Evolutionary conservation across 306 rosid species (phyloP), one percentile per base, ranked within the genome.

Genomic region (Gleditsia sinensis): DNA sequence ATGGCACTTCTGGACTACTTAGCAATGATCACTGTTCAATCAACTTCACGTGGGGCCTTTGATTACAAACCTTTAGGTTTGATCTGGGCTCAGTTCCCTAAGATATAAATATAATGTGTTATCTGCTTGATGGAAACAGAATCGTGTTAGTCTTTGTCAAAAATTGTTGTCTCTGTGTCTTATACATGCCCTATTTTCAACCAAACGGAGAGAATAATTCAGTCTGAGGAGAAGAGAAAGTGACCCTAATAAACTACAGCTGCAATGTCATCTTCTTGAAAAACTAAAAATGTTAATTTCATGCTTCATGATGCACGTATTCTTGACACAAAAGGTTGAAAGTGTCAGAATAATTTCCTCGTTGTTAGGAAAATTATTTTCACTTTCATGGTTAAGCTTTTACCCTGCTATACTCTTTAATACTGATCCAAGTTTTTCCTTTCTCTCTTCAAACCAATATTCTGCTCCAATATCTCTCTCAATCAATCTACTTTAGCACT

Each of bases 11-110:
- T 94, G 67, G 99, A 94, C 73, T 95, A 92, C 86, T 9, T 90
- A 60, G 96, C 92, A 58, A 94, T 94, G 99, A 94, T 94, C 71
- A 94, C 99, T 13, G 97, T 92, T 55, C 96, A 94, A 56, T 83
- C 95, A 6, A 54, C 88, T 69, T 72, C 88, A 53, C 95, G 96
- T 16, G 93, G 99, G 39, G 84, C 86, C 85, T 94, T 94, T 49
- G 99, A 92, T 77, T 94, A 97, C 92, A 92, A 94, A 79, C 99
- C 99, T 25, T 91, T 94, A 21, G 97, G 96, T 83, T 77, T 94
- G 84, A 94, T 94, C 57, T 94, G 99, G 99, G 93, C 97, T 72
- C 87, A 90, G 51, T 86, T 94, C 79, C 93, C 97, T 37, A 90
- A 94, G 96, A 96, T 94, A 84, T 60, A 74, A 30, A 6, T 46